Evolutionary conservation across 495 filamentous ascomycete species (phyloP), one percentile per base, ranked within the genome.

Genomic region (Daldinia bambusicola): DNA sequence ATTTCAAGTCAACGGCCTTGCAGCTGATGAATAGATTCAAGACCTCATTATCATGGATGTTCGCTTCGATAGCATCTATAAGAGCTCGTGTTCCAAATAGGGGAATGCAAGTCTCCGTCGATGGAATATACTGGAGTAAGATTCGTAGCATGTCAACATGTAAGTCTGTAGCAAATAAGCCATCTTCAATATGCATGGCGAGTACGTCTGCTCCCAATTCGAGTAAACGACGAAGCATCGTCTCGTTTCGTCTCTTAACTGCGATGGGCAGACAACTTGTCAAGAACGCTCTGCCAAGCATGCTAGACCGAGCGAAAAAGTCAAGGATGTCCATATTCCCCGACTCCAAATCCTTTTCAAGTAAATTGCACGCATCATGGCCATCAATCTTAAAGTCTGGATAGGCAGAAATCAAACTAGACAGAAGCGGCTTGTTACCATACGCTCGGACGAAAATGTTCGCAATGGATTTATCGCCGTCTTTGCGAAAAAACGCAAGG

Each of bases 311-410:
- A 13, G 5, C 1, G 3, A 55, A 32, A 36, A 18, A 55, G n/a
- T 43, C 12, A 5, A 55, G 5, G 50, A 63, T 63, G n/a, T 55
- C 61, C 12, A 40, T 22, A 43, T 63, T 52, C 22, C 50, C 26
- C 2, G 41, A 45, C 41, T 10, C n/a, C 3, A 45, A 7, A 18
- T 20, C 8, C 10, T 45, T 4, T 45, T 2, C 10, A 10, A 45
- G 7, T 20, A 45, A 20, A 45, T 45, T 7, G 41, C 41, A 45
- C 20, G 0, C 8, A 7, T 7, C 6, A 3, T 8, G 7, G 16
- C 8, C 7, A 6, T 3, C n/a, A 16, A 45, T 45, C 41, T 2
- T 10, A 6, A 45, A 45, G n/a, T 45, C 41, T 45, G 41, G 41
- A 9, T 3, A 20, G 22, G 22, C 10, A 52, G 50, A 52, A 52